Evolutionary conservation across 495 filamentous ascomycete genomes (phyloP), one percentile per base, ranked within the genome.

Genomic region (Hypoxylon fuscum): DNA sequence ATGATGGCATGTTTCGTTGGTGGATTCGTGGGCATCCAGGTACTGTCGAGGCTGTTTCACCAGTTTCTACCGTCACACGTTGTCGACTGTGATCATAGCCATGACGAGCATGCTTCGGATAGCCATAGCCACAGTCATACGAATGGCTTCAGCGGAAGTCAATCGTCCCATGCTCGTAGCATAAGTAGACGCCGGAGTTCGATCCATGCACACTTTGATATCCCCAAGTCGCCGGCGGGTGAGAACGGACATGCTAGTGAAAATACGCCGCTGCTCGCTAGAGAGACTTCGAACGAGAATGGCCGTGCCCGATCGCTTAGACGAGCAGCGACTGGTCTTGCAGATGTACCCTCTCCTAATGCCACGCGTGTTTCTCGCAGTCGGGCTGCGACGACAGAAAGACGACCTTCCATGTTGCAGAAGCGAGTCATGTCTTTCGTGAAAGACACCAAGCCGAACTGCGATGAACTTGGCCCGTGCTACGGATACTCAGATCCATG

Each of bases 81-180:
- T 18, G 94, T 97, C 52, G 92, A 92, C 72, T 98, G 95, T 74
- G 90, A 93, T 50, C 91, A 96, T 71, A 87, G 80, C 32, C 92
- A 97, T 62, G 83, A 83, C 21, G 83, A 81, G 14, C 77, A 83
- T 55, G 72, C 54, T 14, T 52, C 66, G 40, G 70, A 76, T 50
- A 58, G 65, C 48, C 68, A 72, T 56, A 44, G 60, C 5, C 62
- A 74, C 8, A 27, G 25, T 4, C 62, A 74, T 35, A 40, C 66
- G 41, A 62, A 76, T 60, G 43, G 53, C 14, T 61, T 60, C 50
- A 46, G 75, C 62, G 63, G 68, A 17, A 68, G 53, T 44, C 34
- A 35, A 22, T 63, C 71, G 14, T 71, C 70, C 18, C 53, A 60
- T 48, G 55, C 70, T 49, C 54, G 66, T 50, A 70, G 52, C 22